Evolutionary conservation across 2,329 filamentous ascomycete species (phyloP).

Genomic region (Hysterium pulicare): DNA sequence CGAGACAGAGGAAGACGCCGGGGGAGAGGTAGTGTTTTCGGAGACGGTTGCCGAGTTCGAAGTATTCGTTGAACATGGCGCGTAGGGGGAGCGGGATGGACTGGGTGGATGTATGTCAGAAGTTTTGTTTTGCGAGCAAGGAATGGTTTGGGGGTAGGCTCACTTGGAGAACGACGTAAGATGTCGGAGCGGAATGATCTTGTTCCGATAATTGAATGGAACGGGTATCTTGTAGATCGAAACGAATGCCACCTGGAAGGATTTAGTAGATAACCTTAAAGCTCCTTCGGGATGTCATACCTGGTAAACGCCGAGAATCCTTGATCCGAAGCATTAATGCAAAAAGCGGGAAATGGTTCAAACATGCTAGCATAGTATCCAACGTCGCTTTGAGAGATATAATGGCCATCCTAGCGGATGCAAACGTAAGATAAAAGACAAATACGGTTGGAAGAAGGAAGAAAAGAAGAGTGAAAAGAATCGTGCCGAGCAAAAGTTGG

Average conservation of each 20-base stretch:
- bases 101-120: conserved; percentile 6
- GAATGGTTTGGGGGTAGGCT: conserved; percentile 9
- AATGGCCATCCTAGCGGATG: conserved; percentile 88
- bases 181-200: conserved; percentile 57
- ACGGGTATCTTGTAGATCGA: conserved; percentile 78
- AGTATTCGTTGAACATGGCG: conserved; percentile 98
- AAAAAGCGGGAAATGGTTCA: conserved; percentile 98
- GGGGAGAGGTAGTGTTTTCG: conserved; percentile 93
- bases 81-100: conserved; percentile 84
- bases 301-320: conserved; percentile 83
- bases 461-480: conserved; percentile 91
- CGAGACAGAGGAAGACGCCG: conserved; percentile 78
- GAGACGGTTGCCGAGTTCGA: conserved; percentile 86
- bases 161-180: conserved; percentile 84
- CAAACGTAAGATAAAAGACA: conserved; percentile 96
- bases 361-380: conserved; percentile 85
- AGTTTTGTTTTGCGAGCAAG: conserved; percentile 1
- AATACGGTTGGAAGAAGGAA: conserved; percentile 92
- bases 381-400: conserved; percentile 88
- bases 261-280: no score
- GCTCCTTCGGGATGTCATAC: no score
- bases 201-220: conserved; percentile 32
- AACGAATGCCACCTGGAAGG: conserved; percentile 73
- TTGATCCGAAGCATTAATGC: conserved; percentile 94
- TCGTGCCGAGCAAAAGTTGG: conserved; percentile 92